Percentiles rank a stretch among this genome's conserved stretches.
These are phyloP conservation scores for Moringa oleifera DNA, from an alignment of 345 rosid genomes.

Conservation along the genomic window DNA sequence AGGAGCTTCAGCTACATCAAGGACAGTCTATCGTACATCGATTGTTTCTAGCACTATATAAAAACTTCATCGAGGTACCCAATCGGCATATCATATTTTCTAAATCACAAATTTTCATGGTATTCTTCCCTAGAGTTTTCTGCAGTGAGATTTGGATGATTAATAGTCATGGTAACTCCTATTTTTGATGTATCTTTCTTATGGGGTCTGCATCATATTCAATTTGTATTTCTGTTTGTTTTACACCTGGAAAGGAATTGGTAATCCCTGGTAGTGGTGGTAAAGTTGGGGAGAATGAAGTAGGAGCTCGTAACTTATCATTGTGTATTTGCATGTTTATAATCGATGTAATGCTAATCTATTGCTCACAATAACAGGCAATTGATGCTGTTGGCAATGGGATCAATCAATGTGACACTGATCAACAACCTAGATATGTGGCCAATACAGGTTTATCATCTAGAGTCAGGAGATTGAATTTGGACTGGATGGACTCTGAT, in stretches of 20 bases:
- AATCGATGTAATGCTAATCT: too few relatives aligned
- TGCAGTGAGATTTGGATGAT: background rate
- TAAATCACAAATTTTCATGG: background rate
- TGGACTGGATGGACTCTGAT: constrained; percentile 81
- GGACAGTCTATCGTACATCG: constrained; percentile 58
- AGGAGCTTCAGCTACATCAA: constrained; percentile 69
- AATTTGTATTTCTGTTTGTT: too few relatives aligned
- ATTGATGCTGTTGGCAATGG: constrained; percentile 86
- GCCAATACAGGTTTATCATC: constrained; percentile 58
- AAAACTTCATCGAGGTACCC: constrained; percentile 79
- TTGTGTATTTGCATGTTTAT: too few relatives aligned
- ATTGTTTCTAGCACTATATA: constrained; percentile 65
- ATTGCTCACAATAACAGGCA: constrained; percentile 33
- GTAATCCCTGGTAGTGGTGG: too few relatives aligned
- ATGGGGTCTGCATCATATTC: too few relatives aligned
- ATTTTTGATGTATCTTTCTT: too few relatives aligned
- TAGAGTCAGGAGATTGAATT: constrained; percentile 74
- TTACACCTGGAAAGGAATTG: too few relatives aligned
- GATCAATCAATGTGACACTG: constrained; percentile 61
- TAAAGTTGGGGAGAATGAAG: too few relatives aligned
- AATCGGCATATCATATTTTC: background rate
- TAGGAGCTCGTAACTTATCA: too few relatives aligned
- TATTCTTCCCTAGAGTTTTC: background rate
- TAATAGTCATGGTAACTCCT: too few relatives aligned
- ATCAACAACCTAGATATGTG: constrained; percentile 75